Conservation (phyloP, 169 alveolate genomes). For the Plasmodium vivax region DNA sequence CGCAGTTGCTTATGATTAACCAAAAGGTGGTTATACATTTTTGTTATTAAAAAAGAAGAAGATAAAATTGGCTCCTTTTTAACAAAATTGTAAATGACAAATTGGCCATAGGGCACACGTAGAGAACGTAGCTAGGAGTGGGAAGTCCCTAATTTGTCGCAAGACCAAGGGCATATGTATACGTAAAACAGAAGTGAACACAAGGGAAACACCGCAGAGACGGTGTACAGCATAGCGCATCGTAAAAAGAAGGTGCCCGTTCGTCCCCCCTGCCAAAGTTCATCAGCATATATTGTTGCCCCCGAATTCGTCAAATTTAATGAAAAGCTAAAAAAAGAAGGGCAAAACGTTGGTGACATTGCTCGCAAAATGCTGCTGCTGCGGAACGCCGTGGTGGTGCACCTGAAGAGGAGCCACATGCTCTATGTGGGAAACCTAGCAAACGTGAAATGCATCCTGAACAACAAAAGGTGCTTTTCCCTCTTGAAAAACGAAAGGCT, state of each 20-base stretch:
- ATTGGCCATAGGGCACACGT: not conserved
- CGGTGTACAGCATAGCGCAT: not conserved
- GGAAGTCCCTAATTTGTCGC: not conserved
- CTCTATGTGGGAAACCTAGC: constrained; percentile 2
- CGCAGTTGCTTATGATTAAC: not conserved
- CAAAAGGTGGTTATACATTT: not conserved
- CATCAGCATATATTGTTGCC: not conserved
- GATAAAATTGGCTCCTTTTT: not conserved
- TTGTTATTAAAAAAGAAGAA: not conserved
- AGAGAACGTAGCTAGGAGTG: not conserved
- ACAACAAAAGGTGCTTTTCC: constrained; percentile 19
- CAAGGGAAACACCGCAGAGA: not conserved
- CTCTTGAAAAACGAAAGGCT: constrained; percentile 42
- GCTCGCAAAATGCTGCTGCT: constrained; percentile 36
- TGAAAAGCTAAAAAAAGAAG: constrained; percentile 10
- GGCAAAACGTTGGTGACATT: not conserved
- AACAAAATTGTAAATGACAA: not conserved
- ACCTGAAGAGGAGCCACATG: constrained; percentile 55
- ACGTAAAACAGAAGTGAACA: not conserved
- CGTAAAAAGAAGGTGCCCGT: not conserved
- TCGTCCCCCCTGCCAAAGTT: not conserved
- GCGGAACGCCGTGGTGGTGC: constrained; percentile 51
- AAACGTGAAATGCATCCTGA: constrained; percentile 4
- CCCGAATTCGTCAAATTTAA: not conserved
- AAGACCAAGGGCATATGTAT: not conserved